Conservation (phyloP, 306 rosid genomes). For the Alnus rubra region DNA sequence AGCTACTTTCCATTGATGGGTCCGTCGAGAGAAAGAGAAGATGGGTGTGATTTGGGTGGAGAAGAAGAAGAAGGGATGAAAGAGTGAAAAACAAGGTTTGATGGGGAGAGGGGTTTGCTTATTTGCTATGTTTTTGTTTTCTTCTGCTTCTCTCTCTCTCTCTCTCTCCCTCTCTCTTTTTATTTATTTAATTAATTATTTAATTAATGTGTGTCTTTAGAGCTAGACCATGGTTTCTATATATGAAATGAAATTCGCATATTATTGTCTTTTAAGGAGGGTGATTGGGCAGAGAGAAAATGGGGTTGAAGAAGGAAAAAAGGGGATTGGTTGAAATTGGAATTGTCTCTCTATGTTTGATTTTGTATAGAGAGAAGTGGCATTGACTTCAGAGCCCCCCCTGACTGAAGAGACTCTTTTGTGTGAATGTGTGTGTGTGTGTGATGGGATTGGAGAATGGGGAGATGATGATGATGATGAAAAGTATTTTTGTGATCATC, state of each 20-base stretch:
- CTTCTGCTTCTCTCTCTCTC: conserved; percentile 22
- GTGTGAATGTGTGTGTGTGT: neutral
- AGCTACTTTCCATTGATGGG: conserved; percentile 66
- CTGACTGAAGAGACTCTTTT: conserved; percentile 28
- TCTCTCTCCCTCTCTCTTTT: conserved; percentile 25
- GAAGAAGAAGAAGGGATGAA: conserved; percentile 18
- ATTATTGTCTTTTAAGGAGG: conserved; percentile 15
- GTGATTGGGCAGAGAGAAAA: conserved; percentile 40
- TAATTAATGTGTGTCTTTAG: neutral
- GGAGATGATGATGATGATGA: conserved; percentile 9
- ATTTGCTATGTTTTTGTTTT: conserved; percentile 47
- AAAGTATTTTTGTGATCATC: conserved; percentile 25
- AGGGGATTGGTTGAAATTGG: conserved; percentile 39
- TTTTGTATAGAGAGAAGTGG: conserved; percentile 9
- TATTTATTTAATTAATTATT: conserved; percentile 23
- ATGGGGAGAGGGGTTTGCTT: conserved; percentile 34
- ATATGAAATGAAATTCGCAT: neutral
- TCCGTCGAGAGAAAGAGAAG: conserved; percentile 10
- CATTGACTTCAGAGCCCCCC: conserved; percentile 68
- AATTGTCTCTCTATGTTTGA: neutral
- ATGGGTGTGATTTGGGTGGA: conserved; percentile 41
- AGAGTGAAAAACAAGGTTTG: conserved; percentile 65
- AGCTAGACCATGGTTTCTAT: neutral
- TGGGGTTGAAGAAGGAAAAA: conserved; percentile 17
- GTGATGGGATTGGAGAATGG: conserved; percentile 44